Evolutionary conservation across 192 early-diverging fungal species (phyloP), one percentile per base, ranked within the genome.

Genomic region (Piromyces finnis): DNA sequence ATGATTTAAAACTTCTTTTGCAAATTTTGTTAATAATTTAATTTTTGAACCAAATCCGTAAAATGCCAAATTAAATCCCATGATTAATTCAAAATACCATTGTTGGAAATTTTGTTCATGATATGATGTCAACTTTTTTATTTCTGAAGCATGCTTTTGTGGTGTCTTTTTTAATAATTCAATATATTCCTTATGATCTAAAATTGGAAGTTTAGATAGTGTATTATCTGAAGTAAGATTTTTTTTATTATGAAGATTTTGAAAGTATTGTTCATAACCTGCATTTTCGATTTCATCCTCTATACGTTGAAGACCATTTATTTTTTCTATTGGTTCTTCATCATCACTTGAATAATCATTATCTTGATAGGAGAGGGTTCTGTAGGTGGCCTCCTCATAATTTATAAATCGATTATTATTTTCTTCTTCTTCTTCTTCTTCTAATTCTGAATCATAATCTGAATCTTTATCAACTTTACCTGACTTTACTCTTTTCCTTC

Each of bases 41-140:
- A 92, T 90, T 84, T 99, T 99, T 15, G 96, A 97, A 0, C 97
- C 97, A 83, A 92, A 97, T 0, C 97, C 97, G 82, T 95, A 97
- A 77, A 97, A 93, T 1, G 96, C 81, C 12, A 99, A 85, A 81
- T 94, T 97, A 83, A 96, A 99, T 1, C 94, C 95, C 17, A 87
- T 86, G 6, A 82, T 78, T 9, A 98, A 85, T 82, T 98, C 94
- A 88, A 95, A 95, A 78, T 84, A 87, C 96, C 96, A 99, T 82
- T 99, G 95, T 2, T 84, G 85, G 81, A 96, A 99, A 79, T 90
- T 86, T 17, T 85, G 84, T 35, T 88, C 86, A 77, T 94, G 92
- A 6, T 89, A 83, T 4, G 82, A n/a, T 16, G 81, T 80, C 18
- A 94, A 80, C 29, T 87, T 84, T 29, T 85, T 85, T 30, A 89